phyloP scores from a whole-genome alignment of 768 basidiomycete genomes.

The Royoungia palumana region DNA sequence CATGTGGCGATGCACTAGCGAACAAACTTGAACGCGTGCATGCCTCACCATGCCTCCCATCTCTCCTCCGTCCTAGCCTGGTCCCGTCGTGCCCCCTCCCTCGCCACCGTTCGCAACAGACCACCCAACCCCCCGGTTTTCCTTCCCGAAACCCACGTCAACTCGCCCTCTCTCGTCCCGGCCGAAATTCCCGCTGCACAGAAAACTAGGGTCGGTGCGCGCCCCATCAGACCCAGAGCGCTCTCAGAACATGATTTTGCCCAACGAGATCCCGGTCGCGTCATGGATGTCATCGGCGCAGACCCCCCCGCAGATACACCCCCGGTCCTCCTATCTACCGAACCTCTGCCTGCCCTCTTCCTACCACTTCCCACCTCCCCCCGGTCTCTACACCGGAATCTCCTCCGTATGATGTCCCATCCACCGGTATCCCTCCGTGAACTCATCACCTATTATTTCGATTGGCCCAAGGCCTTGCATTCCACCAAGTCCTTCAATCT shows the following conservation, averaged over 20 bases:
- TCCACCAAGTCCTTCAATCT: conserved; percentile 44
- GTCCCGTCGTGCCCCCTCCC: conserved; percentile 24
- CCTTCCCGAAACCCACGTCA: neutral
- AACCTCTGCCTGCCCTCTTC: conserved; percentile 1
- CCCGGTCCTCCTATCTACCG: conserved; percentile 2
- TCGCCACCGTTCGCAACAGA: too few species aligned
- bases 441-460: conserved; percentile 26
- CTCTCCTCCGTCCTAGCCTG: conserved; percentile 48
- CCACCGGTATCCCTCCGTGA: conserved; percentile 13
- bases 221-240: conserved; percentile 20
- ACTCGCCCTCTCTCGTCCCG: neutral
- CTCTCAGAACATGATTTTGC: conserved; percentile 25
- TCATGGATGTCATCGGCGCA: neutral
- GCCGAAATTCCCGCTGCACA: neutral
- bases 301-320: conserved; percentile 7
- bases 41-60: conserved; percentile 39
- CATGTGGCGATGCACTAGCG: conserved; percentile 9
- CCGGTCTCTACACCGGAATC: conserved; percentile 34
- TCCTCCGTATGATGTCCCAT: conserved; percentile 23
- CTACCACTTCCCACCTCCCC: conserved; percentile 32
- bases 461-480: conserved; percentile 27
- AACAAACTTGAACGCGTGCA: conserved; percentile 23
- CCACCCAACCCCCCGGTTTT: neutral
- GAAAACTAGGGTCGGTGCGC: neutral
- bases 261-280: conserved; percentile 26